Base-by-base conservation (phyloP, 208 protist genomes). In the Acanthamoeba royreba region DNA sequence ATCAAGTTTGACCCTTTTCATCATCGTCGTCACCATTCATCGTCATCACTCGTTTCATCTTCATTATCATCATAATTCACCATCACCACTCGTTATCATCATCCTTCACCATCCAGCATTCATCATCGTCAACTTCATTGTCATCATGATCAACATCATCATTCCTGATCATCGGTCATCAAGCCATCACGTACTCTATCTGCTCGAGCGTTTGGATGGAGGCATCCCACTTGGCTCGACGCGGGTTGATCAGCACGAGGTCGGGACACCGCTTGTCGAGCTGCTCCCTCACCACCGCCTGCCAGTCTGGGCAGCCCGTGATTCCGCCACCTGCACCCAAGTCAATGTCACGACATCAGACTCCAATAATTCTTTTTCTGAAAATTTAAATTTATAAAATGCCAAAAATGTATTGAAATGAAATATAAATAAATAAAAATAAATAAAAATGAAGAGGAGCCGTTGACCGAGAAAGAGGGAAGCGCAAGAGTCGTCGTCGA, bases 221-320 rank as follows among this genome's bases (percentile, higher is more conserved):
- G 47, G 79, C 25, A 47, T 88, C 79, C 79, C 79, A 88, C 46
- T 55, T 17, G 19, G 42, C 79, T 22, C 79, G 45, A 2, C 79
- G 42, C 46, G 79, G 79, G 49, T 88, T 88, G 79, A 88, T n/a
- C 33, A 88, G 47, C 1, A 53, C 47, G 11, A 88, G 46, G 28
- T 38, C 45, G n/a, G 79, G 46, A 33, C 79, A 88, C 9, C 31
- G 11, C 31, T n/a, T 19, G 31, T 66, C 9, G 49, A 88, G 79
- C 47, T 53, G 79, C 45, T 53, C 46, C 4, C 45, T 42, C 46
- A 88, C 79, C 2, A 45, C 46, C 46, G 45, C 49, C 31, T 88
- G 79, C 79, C 79, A 88, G 79, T 88, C 79, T 1, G 49, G 47
- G 47, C 79, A 88, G 31, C 79, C 79, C 13, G 79, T 88, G 79